Percentiles rank a stretch among this genome's conserved stretches.
Evolutionary conservation across 768 basidiomycete genomes (phyloP).

Genomic region (Artomyces pyxidatus): DNA sequence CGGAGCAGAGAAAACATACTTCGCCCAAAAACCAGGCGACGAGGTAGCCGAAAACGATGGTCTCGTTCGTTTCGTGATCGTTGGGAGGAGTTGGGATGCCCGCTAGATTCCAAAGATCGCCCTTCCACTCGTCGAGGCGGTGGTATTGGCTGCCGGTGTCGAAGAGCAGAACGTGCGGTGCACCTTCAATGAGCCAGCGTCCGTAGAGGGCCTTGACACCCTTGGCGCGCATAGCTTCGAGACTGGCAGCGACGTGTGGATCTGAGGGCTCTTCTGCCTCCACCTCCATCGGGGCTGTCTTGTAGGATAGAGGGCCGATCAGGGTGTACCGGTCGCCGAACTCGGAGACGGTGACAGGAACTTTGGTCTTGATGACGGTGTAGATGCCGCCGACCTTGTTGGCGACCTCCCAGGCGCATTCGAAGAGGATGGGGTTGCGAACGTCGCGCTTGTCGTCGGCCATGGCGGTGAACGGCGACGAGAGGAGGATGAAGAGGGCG

Average conservation of each 20-base stretch:
- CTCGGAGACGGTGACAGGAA: constrained; percentile 94
- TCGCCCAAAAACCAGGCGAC: constrained; percentile 99
- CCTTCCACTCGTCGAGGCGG: constrained; percentile 96
- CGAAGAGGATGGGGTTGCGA: constrained; percentile 77
- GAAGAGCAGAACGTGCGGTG: constrained; percentile 90
- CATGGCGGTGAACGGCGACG: constrained; percentile 14
- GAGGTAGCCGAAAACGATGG: constrained; percentile 95
- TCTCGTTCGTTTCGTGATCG: constrained; percentile 97
- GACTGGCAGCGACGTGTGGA: constrained; percentile 62
- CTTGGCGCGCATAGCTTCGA: constrained; percentile 78
- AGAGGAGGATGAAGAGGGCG: constrained; percentile 1
- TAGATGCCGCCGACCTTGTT: constrained; percentile 99
- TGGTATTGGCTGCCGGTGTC: constrained; percentile 86
- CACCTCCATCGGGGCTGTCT: constrained; percentile 98
- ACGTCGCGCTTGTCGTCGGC: constrained; percentile 54
- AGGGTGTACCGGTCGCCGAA: constrained; percentile 93
- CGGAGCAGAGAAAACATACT: constrained; percentile 36
- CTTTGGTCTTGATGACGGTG: constrained; percentile 99
- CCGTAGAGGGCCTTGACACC: constrained; percentile 95
- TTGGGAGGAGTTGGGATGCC: constrained; percentile 96
- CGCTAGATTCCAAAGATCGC: constrained; percentile 95
- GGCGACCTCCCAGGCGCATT: constrained; percentile 96
- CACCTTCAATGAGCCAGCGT: constrained; percentile 97
- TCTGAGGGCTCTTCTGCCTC: constrained; percentile 87
- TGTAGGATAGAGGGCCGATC: constrained; percentile 97